These are phyloP conservation scores for Backusella mclennaniae DNA, from an alignment of 192 early-diverging fungal genomes.

Conservation along the genomic window DNA sequence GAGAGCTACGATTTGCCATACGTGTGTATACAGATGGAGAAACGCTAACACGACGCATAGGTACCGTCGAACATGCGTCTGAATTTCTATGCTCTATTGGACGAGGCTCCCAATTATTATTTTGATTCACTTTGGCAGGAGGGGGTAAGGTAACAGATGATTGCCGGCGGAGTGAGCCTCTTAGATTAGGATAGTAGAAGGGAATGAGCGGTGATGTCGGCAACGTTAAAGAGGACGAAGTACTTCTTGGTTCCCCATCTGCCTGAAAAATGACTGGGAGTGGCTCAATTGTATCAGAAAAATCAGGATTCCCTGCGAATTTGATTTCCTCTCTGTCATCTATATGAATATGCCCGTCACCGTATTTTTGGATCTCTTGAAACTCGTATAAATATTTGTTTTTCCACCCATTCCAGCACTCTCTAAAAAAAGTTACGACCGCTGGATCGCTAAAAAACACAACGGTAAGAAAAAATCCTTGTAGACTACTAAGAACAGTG, in stretches of 20 bases:
- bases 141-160: background rate
- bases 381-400: background rate
- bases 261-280: background rate
- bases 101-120: background rate
- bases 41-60: conserved; percentile 5
- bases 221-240: background rate
- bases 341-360: background rate
- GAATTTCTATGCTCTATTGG: background rate
- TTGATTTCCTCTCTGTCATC: background rate
- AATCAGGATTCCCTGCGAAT: background rate
- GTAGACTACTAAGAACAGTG: background rate
- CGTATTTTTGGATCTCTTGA: background rate
- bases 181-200: background rate
- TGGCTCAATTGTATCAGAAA: background rate
- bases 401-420: background rate
- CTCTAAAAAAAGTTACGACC: background rate
- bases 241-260: background rate
- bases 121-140: background rate
- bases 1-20: background rate
- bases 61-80: background rate
- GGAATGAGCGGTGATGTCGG: background rate
- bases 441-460: conserved; percentile 12
- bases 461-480: conserved; percentile 9
- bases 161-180: background rate
- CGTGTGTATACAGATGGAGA: background rate